Percentiles rank a stretch among this genome's conserved stretches.
These are phyloP conservation scores for Sarocladium kiliense DNA, from an alignment of 2,329 filamentous ascomycete genomes.

Conservation along the genomic window DNA sequence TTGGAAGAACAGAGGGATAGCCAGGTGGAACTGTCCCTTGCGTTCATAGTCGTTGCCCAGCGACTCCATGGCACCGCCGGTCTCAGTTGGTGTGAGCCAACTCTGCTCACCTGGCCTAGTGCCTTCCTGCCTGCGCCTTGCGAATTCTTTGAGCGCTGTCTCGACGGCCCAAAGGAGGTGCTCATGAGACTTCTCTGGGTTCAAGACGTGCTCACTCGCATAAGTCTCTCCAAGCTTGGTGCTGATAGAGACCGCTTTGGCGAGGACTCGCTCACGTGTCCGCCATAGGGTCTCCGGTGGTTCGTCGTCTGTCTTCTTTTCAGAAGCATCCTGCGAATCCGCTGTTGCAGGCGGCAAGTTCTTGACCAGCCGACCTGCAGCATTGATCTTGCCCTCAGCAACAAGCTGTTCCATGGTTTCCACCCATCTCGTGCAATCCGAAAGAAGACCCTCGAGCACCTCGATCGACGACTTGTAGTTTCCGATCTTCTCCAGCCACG, in stretches of 20 bases:
- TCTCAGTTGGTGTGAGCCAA: conserved; percentile 66
- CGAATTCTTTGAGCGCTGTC: conserved; percentile 68
- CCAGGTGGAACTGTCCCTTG: conserved; percentile 71
- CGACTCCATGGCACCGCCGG: conserved; percentile 70
- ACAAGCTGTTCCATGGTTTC: conserved; percentile 46
- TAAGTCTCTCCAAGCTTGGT: conserved; percentile 86
- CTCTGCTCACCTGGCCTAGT: conserved; percentile 64
- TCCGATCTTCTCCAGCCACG: conserved; percentile 72
- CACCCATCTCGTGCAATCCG: conserved; percentile 60
- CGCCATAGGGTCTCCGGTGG: conserved; percentile 45
- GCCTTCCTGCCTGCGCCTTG: conserved; percentile 61
- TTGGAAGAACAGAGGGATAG: conserved; percentile 81
- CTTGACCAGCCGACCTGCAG: conserved; percentile 25
- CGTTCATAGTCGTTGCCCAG: conserved; percentile 73
- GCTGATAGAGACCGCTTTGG: conserved; percentile 68
- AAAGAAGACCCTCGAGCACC: conserved; percentile 70
- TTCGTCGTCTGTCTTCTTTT: conserved; percentile 15
- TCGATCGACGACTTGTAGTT: conserved; percentile 66
- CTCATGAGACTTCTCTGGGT: conserved; percentile 65
- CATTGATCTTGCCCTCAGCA: conserved; percentile 40
- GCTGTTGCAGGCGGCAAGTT: neutral
- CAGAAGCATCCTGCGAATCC: neutral
- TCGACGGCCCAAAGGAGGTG: conserved; percentile 80
- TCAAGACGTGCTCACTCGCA: conserved; percentile 66
- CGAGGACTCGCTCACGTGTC: conserved; percentile 62